Evolutionary conservation across 495 filamentous ascomycete species (phyloP), one percentile per base, ranked within the genome.

Genomic region (Cladorrhinum samala): DNA sequence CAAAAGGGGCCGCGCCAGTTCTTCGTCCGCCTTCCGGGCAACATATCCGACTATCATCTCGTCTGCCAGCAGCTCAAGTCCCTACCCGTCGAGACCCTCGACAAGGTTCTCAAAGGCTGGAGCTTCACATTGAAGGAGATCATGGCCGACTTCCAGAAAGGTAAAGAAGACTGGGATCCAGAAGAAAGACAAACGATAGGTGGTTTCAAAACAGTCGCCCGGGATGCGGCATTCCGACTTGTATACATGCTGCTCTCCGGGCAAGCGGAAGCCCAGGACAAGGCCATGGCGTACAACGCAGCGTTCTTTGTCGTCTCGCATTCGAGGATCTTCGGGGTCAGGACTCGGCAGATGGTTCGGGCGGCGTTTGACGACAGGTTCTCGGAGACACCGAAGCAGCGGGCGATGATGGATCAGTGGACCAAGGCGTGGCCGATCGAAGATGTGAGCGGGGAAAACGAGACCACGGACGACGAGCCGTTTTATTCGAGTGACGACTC

Each of bases 191-290:
- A 45, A 13, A 37, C 8, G 14, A 27, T 53, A 8, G 8, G 2
- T 3, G 46, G 50, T 3, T 1, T 5, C 9, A 64, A 58, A 27
- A 33, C 27, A 5, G 2, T 20, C 3, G 57, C 61, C 1, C 56
- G 61, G 19, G 59, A 67, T 49, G 43, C 59, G 17, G 59, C 64
- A 9, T 65, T 67, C 45, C 23, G 56, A 41, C 50, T 62, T 17
- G 9, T 62, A 4, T 62, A 67, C 36, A 37, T 57, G 30, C 54
- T 67, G 6, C 61, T 64, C 33, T 27, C 48, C 8, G 50, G 55
- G 21, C 37, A 37, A 23, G 50, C 48, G 1, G 50, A 53, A 20
- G 18, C 11, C 2, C 24, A 24, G 30, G 60, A 63, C 18, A 49
- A 42, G 14, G 46, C 11, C 36, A 47, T 50, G 52, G 63, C 60